phyloP scores from a whole-genome alignment of 2,329 filamentous ascomycete genomes.

The Domatiomyces globalis region DNA sequence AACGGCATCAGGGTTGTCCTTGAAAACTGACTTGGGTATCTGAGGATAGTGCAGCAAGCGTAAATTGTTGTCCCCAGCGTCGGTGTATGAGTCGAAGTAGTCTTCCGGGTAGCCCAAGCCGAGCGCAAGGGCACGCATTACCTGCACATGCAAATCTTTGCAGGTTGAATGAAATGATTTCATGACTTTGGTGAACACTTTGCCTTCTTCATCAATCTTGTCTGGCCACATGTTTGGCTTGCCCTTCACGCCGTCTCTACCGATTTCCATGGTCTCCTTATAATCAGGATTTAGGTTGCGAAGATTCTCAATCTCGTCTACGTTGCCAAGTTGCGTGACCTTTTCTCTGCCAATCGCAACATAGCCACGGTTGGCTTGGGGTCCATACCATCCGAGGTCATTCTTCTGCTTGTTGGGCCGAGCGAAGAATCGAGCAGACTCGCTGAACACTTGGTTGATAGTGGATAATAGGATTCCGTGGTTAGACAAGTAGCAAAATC shows the following conservation, averaged over 20 bases:
- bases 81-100: constrained; percentile 66
- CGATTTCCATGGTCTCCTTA: constrained; percentile 50
- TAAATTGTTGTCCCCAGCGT: constrained; percentile 55
- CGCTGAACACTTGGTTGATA: constrained; percentile 48
- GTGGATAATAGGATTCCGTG: constrained; percentile 52
- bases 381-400: constrained; percentile 54
- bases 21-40: constrained; percentile 52
- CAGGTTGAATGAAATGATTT: constrained; percentile 59
- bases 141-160: constrained; percentile 56
- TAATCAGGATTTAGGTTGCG: constrained; percentile 38
- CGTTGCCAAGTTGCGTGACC: constrained; percentile 39
- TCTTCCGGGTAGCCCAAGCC: constrained; percentile 56
- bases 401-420: constrained; percentile 51
- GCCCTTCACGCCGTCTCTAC: constrained; percentile 43
- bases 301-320: constrained; percentile 42
- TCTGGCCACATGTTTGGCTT: constrained; percentile 68
- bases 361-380: constrained; percentile 61
- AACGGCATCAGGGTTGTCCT: constrained; percentile 52
- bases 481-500: constrained; percentile 79
- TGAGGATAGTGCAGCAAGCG: constrained; percentile 64
- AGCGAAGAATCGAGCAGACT: constrained; percentile 57
- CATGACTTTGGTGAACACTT: constrained; percentile 59
- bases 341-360: constrained; percentile 59
- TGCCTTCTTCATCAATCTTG: constrained; percentile 36
- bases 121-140: constrained; percentile 76